Conservation (phyloP, 352 stramenopile species). For the Phytopythium vexans region DNA sequence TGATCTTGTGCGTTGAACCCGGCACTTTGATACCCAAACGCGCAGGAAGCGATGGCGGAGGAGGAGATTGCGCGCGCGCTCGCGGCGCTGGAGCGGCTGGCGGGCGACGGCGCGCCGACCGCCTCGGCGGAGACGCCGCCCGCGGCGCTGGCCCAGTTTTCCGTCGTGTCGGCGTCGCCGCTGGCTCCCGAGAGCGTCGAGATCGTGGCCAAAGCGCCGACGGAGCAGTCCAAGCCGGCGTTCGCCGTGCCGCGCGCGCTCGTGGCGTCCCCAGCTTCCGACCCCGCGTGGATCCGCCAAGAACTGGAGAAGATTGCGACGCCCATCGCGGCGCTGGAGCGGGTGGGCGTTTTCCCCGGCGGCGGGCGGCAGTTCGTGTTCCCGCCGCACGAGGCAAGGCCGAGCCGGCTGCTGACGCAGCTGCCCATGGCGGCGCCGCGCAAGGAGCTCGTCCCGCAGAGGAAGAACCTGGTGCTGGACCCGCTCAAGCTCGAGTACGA, state of each 20-base stretch:
- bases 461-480: constrained; percentile 40
- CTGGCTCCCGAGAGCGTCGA: constrained; percentile 40
- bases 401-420: constrained; percentile 67
- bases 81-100: constrained; percentile 36
- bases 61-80: constrained; percentile 33
- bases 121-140: neutral
- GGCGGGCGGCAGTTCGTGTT: constrained; percentile 14
- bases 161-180: constrained; percentile 36
- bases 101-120: constrained; percentile 3
- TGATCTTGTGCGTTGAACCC: neutral
- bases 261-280: constrained; percentile 30
- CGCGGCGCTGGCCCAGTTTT: constrained; percentile 39
- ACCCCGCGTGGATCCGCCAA: constrained; percentile 12
- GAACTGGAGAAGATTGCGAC: constrained; percentile 24
- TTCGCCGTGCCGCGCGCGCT: constrained; percentile 42
- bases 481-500: constrained; percentile 61
- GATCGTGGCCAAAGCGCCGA: constrained; percentile 24
- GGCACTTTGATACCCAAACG: neutral
- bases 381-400: constrained; percentile 11
- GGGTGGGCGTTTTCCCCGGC: constrained; percentile 29
- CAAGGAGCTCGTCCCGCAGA: constrained; percentile 50
- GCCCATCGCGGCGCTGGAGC: constrained; percentile 42
- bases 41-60: constrained; percentile 7
- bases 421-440: constrained; percentile 58
- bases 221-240: constrained; percentile 6